phyloP scores from a whole-genome alignment of 331 rosid species.

The Prunus yedoensis region DNA sequence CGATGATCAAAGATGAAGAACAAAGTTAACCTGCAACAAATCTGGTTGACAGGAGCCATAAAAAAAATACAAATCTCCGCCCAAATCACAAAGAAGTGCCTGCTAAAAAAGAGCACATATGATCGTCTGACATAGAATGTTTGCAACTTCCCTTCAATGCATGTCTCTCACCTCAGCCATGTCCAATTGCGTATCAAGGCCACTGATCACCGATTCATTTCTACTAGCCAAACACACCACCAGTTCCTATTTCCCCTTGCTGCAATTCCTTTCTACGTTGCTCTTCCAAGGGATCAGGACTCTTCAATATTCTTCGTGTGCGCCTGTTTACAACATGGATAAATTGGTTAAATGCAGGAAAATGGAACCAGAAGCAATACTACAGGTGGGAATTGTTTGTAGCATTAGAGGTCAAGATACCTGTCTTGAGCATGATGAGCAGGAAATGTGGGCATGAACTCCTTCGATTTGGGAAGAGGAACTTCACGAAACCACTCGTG shows the following conservation, averaged over 20 bases:
- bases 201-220: constrained; percentile 22
- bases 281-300: constrained; percentile 98
- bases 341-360: constrained; percentile 12
- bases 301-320: constrained; percentile 66
- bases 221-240: constrained; percentile 84
- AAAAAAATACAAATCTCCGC: constrained; percentile 53
- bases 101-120: constrained; percentile 74
- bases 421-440: constrained; percentile 99
- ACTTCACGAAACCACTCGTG: constrained; percentile 95
- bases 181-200: constrained; percentile 31
- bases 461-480: constrained; percentile 93
- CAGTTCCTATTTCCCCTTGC: constrained; percentile 72
- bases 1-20: constrained; percentile 49
- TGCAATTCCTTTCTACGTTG: constrained; percentile 94
- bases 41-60: constrained; percentile 45
- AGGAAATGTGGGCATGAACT: constrained; percentile 98
- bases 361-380: background rate
- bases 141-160: constrained; percentile 72
- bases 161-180: constrained; percentile 76
- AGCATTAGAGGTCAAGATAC: constrained; percentile 32
- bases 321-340: constrained; percentile 53
- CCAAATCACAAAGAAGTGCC: constrained; percentile 51
- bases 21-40: constrained; percentile 80
- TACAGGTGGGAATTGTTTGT: background rate
- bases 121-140: constrained; percentile 64